Evolutionary conservation across 768 basidiomycete genomes (phyloP), one percentile per base, ranked within the genome.

Genomic region (Vishniacozyma victoriae): DNA sequence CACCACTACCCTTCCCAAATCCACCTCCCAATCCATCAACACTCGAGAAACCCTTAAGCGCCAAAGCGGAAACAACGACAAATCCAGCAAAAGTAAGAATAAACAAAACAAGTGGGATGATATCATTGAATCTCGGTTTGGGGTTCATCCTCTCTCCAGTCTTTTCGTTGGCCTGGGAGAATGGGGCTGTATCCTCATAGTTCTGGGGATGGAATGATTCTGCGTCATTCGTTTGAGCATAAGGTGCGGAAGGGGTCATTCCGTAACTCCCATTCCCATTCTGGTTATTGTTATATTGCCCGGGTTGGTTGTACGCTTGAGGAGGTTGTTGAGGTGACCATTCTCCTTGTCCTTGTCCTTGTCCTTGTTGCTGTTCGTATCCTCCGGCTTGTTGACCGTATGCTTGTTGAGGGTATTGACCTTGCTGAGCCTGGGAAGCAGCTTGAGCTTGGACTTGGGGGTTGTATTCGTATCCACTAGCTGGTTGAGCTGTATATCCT

Each of bases 51-150:
- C 79, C 75, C 25, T 76, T 73, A 23, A 89, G 72, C 2, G 78
- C 79, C 18, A 87, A 76, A 1, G 77, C 86, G 15, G 83, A 84
- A 5, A 88, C 58, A 1, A 78, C 83, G 13, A 76, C 79, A 62
- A 82, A 88, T 2, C 83, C 86, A 23, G 81, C 72, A 27, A 86
- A 82, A 73, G 84, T 81, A 1, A 81, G 73, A n/a, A 88, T 68
- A 72, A 86, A 89, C 27, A 87, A 64, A 5, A 85, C 62, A 13
- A 87, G 73, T 65, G 86, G 81, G 42, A 85, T 73, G 2, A 81
- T 80, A 69, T 88, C 86, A 48, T 87, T 85, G 25, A 86, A 72
- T 51, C 74, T 77, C 60, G 79, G 84, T 74, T 81, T 83, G 4
- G 73, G 73, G 22, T 55, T 62, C 54, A 74, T 66, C 15, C 73